Base-by-base conservation (phyloP, 2,329 filamentous ascomycete genomes). In the Fusarium pseudoanthophilum region DNA sequence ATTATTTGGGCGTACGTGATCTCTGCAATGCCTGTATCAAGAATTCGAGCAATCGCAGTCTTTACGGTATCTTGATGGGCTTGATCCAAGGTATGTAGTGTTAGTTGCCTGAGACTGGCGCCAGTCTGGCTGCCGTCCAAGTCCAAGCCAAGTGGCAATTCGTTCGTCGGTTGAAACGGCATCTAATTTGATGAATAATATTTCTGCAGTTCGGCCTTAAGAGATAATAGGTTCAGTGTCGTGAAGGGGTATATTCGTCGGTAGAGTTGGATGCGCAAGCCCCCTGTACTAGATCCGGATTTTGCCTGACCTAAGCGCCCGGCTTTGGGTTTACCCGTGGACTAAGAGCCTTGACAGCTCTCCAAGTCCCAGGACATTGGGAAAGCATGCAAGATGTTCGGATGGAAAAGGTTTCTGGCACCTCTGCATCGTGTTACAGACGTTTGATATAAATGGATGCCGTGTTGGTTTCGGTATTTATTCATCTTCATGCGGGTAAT, bases 1-100 rank as follows among this genome's bases (percentile, higher is more conserved):
- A 78, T 58, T 1, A 78, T 74, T 30, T 80, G 74, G 8, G 73
- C 73, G 45, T 72, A 79, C 14, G 72, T 77, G 0, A 16, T 9
- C 13, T 75, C 68, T 14, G 74, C 70, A 20, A 75, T 24, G 0
- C 67, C 46, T 5, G 65, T 77, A 9, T 37, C 37, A 4, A 78
- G 56, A 32, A 77, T 13, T 1, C 68, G 72, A 1, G 13, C 11
- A 24, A 78, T 57, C 3, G 76, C 72, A 5, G 28, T 62, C 7
- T 15, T 46, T 1, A 60, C 24, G 4, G 8, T 16, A 6, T 55
- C 26, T 21, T 9, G 30, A n/a, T 67, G 13, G 13, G 30, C 30
- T 11, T 32, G 30, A 32, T 32, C 30, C 11, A 32, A 32, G 30
- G 28, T 14, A 4, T 60, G 24, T 15, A 65, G 18, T 14, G 48